Conservation (phyloP, 257 asterid genomes). For the Solanum piurae region DNA sequence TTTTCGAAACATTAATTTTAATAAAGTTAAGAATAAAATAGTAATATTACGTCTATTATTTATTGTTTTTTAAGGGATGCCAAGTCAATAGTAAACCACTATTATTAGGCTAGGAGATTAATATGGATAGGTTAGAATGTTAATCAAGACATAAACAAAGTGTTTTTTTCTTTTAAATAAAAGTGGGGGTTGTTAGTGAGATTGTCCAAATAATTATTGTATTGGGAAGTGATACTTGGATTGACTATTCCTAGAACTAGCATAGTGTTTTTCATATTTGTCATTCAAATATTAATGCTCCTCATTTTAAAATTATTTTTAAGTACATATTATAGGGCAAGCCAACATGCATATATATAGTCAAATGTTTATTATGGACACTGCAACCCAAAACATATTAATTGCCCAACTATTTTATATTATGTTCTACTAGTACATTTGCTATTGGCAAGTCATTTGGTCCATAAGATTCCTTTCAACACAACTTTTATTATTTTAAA, state of each 20-base stretch:
- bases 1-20: no score
- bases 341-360: constrained; percentile 30
- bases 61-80: no score
- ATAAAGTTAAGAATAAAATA: no score
- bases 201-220: background rate
- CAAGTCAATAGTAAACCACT: background rate
- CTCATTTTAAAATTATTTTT: background rate
- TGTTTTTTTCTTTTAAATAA: background rate
- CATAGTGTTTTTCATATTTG: background rate
- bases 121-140: background rate
- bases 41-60: no score
- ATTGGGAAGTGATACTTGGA: background rate
- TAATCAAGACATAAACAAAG: background rate
- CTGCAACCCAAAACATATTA: constrained; percentile 12
- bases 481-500: background rate
- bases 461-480: background rate
- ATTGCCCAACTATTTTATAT: background rate
- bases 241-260: background rate
- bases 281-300: background rate
- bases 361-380: constrained; percentile 12
- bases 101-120: fast-evolving
- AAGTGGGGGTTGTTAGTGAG: background rate
- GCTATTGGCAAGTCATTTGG: background rate
- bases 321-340: constrained; percentile 7
- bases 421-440: background rate